A percentile compares a stretch with the other conserved stretches of the same genome.
Evolutionary conservation across 2,329 filamentous ascomycete genomes (phyloP).

Genomic region (Fusarium staphyleae): DNA sequence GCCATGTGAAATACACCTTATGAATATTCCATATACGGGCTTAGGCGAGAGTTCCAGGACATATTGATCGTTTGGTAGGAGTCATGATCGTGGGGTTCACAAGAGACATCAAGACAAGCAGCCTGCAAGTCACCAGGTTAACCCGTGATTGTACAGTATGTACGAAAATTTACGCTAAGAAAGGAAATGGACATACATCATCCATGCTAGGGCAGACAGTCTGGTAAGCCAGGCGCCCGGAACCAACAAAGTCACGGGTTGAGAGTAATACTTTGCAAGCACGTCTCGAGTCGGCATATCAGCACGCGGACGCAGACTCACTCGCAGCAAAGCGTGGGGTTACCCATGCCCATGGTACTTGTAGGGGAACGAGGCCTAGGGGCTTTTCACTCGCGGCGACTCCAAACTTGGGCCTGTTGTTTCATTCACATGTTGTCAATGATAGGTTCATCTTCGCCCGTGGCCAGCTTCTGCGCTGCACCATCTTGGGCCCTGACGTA

Average conservation of each 20-base stretch:
- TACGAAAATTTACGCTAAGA: slow-evolving; percentile 12
- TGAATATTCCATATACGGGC: neutral
- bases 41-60: no score
- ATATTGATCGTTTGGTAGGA: neutral
- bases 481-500: slow-evolving; percentile 27
- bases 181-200: slow-evolving; percentile 16
- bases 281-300: slow-evolving; percentile 34
- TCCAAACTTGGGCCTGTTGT: slow-evolving; percentile 32
- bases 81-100: neutral
- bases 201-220: neutral
- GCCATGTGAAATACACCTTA: neutral
- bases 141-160: slow-evolving; percentile 1
- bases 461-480: slow-evolving; percentile 22
- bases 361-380: slow-evolving; percentile 14
- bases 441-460: slow-evolving; percentile 42
- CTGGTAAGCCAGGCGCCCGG: slow-evolving; percentile 9
- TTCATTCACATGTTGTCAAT: slow-evolving; percentile 41
- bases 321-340: slow-evolving; percentile 34
- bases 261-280: slow-evolving; percentile 9
- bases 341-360: slow-evolving; percentile 12
- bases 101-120: neutral
- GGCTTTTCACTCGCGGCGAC: slow-evolving; percentile 27
- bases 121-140: no score
- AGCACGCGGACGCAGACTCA: slow-evolving; percentile 31
- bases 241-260: neutral